Percentiles rank a stretch among this genome's conserved stretches.
These are phyloP conservation scores for Xylariomycetidae sp. DNA, from an alignment of 2,329 filamentous ascomycete genomes.

Conservation along the genomic window DNA sequence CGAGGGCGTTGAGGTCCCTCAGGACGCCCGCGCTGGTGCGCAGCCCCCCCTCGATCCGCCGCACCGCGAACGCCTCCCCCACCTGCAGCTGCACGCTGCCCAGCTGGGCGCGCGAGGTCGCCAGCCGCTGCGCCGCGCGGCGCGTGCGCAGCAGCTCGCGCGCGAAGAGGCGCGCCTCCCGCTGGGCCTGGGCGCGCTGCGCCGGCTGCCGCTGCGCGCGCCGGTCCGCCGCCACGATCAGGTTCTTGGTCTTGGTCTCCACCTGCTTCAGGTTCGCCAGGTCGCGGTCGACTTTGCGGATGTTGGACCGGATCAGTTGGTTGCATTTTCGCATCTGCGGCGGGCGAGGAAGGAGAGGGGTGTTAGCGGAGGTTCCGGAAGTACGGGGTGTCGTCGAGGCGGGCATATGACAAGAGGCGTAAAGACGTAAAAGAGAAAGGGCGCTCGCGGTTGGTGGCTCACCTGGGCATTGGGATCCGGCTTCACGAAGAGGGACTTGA, in stretches of 20 bases:
- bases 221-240: slow-evolving; percentile 76
- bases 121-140: slow-evolving; percentile 65
- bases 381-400: not conserved
- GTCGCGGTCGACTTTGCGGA: slow-evolving; percentile 91
- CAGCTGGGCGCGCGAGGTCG: slow-evolving; percentile 86
- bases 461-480: slow-evolving; percentile 93
- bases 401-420: not conserved
- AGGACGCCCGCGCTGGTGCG: slow-evolving; percentile 83
- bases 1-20: slow-evolving; percentile 88
- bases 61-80: slow-evolving; percentile 88
- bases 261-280: slow-evolving; percentile 71
- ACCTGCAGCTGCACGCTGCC: slow-evolving; percentile 96
- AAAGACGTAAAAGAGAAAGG: slow-evolving; percentile 4
- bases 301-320: slow-evolving; percentile 78
- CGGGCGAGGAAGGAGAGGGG: slow-evolving; percentile 2
- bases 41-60: slow-evolving; percentile 93
- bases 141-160: slow-evolving; percentile 79
- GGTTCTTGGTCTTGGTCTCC: slow-evolving; percentile 77
- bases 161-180: slow-evolving; percentile 83
- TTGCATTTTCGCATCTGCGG: slow-evolving; percentile 90
- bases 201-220: slow-evolving; percentile 75
- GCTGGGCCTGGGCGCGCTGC: slow-evolving; percentile 69
- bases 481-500: slow-evolving; percentile 82
- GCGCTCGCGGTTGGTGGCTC: too few relatives aligned
- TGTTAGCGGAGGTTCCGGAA: slow-evolving; percentile 1